Evolutionary conservation across 768 basidiomycete genomes (phyloP).

Genomic region (Rhodocollybia butyracea): DNA sequence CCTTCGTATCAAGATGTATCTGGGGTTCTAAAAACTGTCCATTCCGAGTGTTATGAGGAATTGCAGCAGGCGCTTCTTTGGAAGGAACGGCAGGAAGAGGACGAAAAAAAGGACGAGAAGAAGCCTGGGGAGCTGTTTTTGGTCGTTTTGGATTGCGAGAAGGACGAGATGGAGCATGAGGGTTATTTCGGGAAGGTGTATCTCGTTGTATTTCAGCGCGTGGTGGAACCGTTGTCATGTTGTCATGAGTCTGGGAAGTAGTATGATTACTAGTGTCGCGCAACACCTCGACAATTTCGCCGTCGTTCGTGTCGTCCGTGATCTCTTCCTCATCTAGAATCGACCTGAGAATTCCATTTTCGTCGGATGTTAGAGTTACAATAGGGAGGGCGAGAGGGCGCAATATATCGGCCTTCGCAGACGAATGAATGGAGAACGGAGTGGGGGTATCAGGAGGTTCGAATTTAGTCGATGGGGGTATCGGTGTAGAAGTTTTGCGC

Average conservation of each 20-base stretch:
- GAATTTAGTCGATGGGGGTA: background rate
- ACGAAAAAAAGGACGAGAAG: background rate
- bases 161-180: background rate
- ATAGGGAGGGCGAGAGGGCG: too few relatives aligned
- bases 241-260: background rate
- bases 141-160: conserved; percentile 1
- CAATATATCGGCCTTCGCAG: too few relatives aligned
- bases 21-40: too few relatives aligned
- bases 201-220: too few relatives aligned
- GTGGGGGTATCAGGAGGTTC: background rate
- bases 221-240: too few relatives aligned
- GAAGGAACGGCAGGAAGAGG: background rate
- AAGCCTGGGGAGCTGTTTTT: conserved; percentile 7
- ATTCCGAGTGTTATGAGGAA: background rate
- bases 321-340: too few relatives aligned
- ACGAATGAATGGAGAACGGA: background rate
- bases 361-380: background rate
- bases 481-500: background rate
- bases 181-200: too few relatives aligned
- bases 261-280: background rate
- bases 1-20: background rate
- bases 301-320: background rate
- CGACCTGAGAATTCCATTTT: too few relatives aligned
- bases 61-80: background rate
- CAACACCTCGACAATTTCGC: conserved; percentile 1